Percentiles rank a stretch among this genome's conserved stretches.
Conservation (phyloP, 805 yeast genomes). For the Cyberlindnera mrakii region DNA sequence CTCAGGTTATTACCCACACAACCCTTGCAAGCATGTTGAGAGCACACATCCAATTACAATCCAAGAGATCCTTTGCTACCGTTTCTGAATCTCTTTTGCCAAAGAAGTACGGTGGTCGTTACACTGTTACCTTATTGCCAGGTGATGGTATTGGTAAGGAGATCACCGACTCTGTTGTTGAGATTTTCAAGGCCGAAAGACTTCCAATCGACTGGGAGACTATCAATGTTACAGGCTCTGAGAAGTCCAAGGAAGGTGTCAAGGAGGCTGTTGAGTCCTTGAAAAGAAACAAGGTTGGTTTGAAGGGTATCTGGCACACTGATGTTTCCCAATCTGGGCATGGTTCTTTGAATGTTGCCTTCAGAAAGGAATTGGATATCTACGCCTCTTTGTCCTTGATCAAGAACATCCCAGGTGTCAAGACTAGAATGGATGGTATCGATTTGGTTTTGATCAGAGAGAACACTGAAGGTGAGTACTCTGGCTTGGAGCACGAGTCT, state of each 20-base stretch:
- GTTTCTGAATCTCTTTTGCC: conserved; percentile 61
- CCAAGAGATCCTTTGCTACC: conserved; percentile 47
- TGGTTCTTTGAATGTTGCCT: conserved; percentile 89
- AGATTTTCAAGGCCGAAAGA: conserved; percentile 78
- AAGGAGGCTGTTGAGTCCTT: conserved; percentile 83
- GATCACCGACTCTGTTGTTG: conserved; percentile 88
- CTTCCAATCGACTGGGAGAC: conserved; percentile 94
- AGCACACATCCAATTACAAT: conserved; percentile 21
- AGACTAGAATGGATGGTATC: conserved; percentile 80
- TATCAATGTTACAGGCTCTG: conserved; percentile 59
- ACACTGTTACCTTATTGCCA: conserved; percentile 90
- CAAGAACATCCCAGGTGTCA: conserved; percentile 90
- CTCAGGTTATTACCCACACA: background rate
- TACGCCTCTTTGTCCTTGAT: conserved; percentile 93
- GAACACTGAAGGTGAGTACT: conserved; percentile 98
- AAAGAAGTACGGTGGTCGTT: conserved; percentile 91
- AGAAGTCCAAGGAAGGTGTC: conserved; percentile 52
- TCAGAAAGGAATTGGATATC: conserved; percentile 93
- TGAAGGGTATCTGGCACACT: conserved; percentile 93
- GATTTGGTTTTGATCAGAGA: conserved; percentile 96
- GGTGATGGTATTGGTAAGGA: conserved; percentile 99
- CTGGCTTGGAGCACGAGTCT: conserved; percentile 96
- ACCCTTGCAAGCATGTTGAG: conserved; percentile 24
- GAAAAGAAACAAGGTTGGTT: conserved; percentile 94
- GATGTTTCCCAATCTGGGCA: conserved; percentile 73